Evolutionary conservation across 352 stramenopile genomes (phyloP).

Genomic region (Pythium diclinum): DNA sequence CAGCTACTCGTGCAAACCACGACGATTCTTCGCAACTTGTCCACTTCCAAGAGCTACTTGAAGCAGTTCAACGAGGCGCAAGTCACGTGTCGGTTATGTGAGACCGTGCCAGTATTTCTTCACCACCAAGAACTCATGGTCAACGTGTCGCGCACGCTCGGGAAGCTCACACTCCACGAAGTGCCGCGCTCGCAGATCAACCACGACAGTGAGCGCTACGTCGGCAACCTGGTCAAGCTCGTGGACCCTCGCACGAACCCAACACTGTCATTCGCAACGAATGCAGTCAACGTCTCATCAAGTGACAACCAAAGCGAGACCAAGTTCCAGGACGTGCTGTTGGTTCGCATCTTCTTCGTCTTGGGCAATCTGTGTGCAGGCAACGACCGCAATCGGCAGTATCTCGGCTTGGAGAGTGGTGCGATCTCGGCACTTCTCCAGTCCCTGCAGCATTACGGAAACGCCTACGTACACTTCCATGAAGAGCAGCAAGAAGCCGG

Average conservation of each 20-base stretch:
- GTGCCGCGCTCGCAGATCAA: conserved; percentile 69
- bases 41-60: conserved; percentile 47
- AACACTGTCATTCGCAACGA: conserved; percentile 32
- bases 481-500: conserved; percentile 9
- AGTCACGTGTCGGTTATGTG: conserved; percentile 47
- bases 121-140: conserved; percentile 70
- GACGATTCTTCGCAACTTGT: conserved; percentile 64
- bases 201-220: conserved; percentile 26
- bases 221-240: conserved; percentile 48
- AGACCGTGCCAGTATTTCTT: conserved; percentile 40
- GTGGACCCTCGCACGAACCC: conserved; percentile 40
- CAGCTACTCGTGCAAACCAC: conserved; percentile 73
- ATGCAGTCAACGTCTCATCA: neutral
- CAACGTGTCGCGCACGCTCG: conserved; percentile 74
- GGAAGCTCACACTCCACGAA: conserved; percentile 82
- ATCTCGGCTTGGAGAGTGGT: conserved; percentile 35
- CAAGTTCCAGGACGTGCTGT: conserved; percentile 48
- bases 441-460: conserved; percentile 42
- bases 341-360: conserved; percentile 79
- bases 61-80: conserved; percentile 71
- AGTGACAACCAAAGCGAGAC: conserved; percentile 36
- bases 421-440: conserved; percentile 40
- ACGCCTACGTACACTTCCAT: conserved; percentile 30
- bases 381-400: conserved; percentile 71
- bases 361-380: conserved; percentile 85